A percentile compares a stretch with the other conserved stretches of the same genome.
Evolutionary conservation across 2,329 filamentous ascomycete species (phyloP).

Genomic region (Sclerotinia minor): DNA sequence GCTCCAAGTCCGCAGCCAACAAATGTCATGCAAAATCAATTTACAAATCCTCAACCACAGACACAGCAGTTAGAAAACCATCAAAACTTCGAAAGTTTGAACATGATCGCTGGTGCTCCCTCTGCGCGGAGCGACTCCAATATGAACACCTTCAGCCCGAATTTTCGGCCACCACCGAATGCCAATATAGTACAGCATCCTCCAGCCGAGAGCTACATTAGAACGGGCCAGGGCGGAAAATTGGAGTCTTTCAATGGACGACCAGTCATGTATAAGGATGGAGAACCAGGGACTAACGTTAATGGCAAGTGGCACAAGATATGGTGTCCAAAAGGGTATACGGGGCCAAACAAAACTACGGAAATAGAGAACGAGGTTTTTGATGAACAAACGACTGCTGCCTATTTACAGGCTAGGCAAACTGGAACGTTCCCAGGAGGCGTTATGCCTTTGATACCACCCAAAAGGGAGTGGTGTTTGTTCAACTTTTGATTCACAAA

Average conservation of each 20-base stretch:
- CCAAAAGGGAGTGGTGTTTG: slow-evolving; percentile 70
- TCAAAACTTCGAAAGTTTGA: not conserved
- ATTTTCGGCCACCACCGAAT: slow-evolving; percentile 22
- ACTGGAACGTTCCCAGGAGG: slow-evolving; percentile 69
- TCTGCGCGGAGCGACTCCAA: not conserved
- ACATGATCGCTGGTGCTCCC: not conserved
- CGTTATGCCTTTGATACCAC: slow-evolving; percentile 74
- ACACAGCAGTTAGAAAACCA: not conserved
- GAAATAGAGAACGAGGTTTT: slow-evolving; percentile 60
- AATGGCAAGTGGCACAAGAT: slow-evolving; percentile 63
- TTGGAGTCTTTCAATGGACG: slow-evolving; percentile 64
- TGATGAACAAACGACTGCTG: slow-evolving; percentile 57
- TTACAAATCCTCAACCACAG: not conserved
- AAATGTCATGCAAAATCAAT: not conserved
- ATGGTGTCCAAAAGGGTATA: slow-evolving; percentile 72
- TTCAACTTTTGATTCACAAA: slow-evolving; percentile 64
- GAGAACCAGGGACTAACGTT: slow-evolving; percentile 51
- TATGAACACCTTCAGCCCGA: slow-evolving; percentile 20
- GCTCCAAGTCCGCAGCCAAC: slow-evolving; percentile 17
- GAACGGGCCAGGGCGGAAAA: slow-evolving; percentile 38
- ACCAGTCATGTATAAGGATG: slow-evolving; percentile 58
- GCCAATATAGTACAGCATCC: slow-evolving; percentile 26
- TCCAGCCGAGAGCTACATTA: slow-evolving; percentile 32
- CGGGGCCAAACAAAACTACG: slow-evolving; percentile 61
- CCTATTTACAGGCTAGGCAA: slow-evolving; percentile 64